A percentile compares a stretch with the other conserved stretches of the same genome.
Conservation (phyloP, 495 filamentous ascomycete genomes). For the Hyaloscypha variabilis region DNA sequence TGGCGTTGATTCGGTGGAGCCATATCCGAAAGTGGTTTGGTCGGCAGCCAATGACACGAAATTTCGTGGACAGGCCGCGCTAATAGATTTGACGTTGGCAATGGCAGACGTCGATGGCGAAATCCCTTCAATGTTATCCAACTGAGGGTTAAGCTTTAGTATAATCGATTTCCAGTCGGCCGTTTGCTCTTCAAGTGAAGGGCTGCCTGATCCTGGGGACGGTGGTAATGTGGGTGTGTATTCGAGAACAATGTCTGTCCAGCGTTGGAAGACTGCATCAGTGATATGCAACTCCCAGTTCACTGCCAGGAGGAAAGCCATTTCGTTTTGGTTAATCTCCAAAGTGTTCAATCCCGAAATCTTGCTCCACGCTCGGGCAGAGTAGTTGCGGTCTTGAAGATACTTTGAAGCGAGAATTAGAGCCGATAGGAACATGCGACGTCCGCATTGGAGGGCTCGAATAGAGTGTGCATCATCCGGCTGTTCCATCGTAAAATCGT, state of each 20-base stretch:
- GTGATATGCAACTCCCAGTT: slow-evolving; percentile 95
- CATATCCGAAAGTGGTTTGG: slow-evolving; percentile 34
- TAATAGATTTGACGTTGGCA: slow-evolving; percentile 29
- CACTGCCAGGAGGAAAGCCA: slow-evolving; percentile 86
- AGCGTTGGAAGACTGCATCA: slow-evolving; percentile 83
- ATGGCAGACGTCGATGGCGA: slow-evolving; percentile 28
- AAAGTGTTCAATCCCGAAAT: slow-evolving; percentile 88
- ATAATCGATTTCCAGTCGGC: slow-evolving; percentile 77
- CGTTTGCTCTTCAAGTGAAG: slow-evolving; percentile 43
- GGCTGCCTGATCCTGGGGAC: slow-evolving; percentile 51
- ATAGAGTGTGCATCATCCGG: slow-evolving; percentile 69
- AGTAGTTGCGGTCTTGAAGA: slow-evolving; percentile 96
- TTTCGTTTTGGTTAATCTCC: slow-evolving; percentile 97
- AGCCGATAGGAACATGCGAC: slow-evolving; percentile 95
- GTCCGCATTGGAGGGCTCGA: slow-evolving; percentile 92
- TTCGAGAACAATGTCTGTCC: slow-evolving; percentile 89
- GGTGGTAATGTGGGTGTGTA: slow-evolving; percentile 72
- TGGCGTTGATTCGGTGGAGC: slow-evolving; percentile 47
- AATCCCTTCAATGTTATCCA: slow-evolving; percentile 62
- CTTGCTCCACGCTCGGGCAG: slow-evolving; percentile 96
- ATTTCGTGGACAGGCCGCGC: slow-evolving; percentile 29
- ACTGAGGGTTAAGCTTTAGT: slow-evolving; percentile 74
- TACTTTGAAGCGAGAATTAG: slow-evolving; percentile 97
- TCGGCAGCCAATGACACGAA: slow-evolving; percentile 33
- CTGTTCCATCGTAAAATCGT: slow-evolving; percentile 86